Conservation (phyloP, 2,329 filamentous ascomycete genomes). For the Aspergillus caelatus region DNA sequence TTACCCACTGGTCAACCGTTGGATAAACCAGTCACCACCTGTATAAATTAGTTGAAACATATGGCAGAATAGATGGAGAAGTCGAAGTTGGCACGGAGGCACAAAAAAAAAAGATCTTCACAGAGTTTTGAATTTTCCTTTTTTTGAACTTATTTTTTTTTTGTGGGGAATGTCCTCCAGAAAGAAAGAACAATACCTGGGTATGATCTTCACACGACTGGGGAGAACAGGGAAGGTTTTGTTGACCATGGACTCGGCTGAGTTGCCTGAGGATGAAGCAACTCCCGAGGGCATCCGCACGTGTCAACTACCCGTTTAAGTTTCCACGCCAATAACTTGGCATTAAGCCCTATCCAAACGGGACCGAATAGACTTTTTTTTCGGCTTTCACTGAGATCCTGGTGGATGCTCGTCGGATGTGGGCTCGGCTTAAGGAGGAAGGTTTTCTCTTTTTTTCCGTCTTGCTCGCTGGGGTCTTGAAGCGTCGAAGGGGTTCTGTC, state of each 20-base stretch:
- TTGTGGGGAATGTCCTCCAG: not conserved
- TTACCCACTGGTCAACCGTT: not conserved
- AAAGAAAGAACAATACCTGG: not conserved
- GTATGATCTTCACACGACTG: not conserved
- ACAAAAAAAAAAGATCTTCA: not conserved
- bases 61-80: not conserved
- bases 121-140: not conserved
- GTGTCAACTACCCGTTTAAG: not conserved
- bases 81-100: not conserved
- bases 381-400: constrained; percentile 2
- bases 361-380: not conserved
- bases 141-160: not conserved
- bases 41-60: not conserved
- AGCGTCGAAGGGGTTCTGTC: not conserved
- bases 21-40: not conserved
- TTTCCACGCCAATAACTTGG: constrained; percentile 3
- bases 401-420: not conserved
- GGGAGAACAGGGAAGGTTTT: constrained; percentile 1
- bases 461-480: not conserved
- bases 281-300: not conserved
- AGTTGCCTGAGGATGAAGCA: constrained; percentile 11
- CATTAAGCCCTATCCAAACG: constrained; percentile 1
- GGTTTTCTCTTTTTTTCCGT: not conserved
- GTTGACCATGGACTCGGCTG: constrained; percentile 8
- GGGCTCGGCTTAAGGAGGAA: not conserved